These are phyloP conservation scores for Croton setiger DNA, from an alignment of 441 rosid genomes.

Conservation along the genomic window DNA sequence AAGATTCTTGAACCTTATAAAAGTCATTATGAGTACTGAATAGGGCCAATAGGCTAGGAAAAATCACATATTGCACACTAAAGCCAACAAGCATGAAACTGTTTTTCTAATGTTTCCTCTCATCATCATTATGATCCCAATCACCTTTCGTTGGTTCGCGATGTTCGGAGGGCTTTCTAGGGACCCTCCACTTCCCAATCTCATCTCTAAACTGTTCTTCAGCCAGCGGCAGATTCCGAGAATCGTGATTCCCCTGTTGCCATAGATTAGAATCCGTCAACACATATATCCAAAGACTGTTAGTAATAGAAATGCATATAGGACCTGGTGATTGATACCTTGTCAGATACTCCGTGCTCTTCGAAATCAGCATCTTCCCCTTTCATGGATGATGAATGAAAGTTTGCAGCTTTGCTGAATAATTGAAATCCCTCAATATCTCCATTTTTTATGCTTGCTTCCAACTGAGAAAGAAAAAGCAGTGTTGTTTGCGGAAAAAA, in stretches of 20 bases:
- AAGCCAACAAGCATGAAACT: neutral
- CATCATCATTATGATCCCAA: constrained; percentile 34
- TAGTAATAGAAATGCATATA: neutral
- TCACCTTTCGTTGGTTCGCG: constrained; percentile 33
- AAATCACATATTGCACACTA: neutral
- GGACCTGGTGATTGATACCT: constrained; percentile 34
- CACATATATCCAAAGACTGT: neutral
- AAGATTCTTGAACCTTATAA: neutral
- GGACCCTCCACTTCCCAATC: constrained; percentile 27
- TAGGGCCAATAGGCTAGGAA: neutral
- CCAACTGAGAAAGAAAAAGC: constrained; percentile 47
- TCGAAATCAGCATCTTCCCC: constrained; percentile 30
- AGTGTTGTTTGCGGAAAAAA: constrained; percentile 4
- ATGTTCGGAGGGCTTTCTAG: constrained; percentile 27
- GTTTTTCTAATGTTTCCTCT: constrained; percentile 23
- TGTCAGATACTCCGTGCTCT: constrained; percentile 29
- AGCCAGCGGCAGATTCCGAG: constrained; percentile 32
- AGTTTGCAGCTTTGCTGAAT: constrained; percentile 39
- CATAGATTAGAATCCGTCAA: constrained; percentile 16
- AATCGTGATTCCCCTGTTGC: constrained; percentile 29
- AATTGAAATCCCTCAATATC: constrained; percentile 66
- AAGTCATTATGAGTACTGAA: neutral
- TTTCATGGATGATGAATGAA: constrained; percentile 32
- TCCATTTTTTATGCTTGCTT: constrained; percentile 81
- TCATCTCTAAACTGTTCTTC: constrained; percentile 36